A percentile compares a stretch with the other conserved stretches of the same genome.
Conservation (phyloP, 2,329 filamentous ascomycete species). For the Botrytis galanthina region DNA sequence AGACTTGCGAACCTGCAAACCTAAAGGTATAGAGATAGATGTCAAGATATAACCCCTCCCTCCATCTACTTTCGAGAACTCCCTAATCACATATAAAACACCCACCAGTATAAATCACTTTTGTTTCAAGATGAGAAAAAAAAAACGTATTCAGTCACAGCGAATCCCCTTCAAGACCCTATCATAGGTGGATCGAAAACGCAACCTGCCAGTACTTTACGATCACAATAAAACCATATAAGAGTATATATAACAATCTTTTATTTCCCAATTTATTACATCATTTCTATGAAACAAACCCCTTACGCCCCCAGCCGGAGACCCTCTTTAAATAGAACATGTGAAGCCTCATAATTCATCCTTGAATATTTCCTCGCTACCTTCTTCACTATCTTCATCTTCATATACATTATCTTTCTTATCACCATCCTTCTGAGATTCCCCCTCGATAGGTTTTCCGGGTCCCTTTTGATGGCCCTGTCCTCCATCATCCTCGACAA, state of each 20-base stretch:
- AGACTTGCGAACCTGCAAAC: too few relatives aligned
- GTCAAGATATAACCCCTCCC: too few relatives aligned
- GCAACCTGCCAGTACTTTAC: not conserved
- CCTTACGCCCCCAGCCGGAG: not conserved
- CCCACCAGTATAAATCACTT: too few relatives aligned
- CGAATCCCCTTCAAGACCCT: too few relatives aligned
- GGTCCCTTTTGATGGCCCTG: slow-evolving; percentile 44
- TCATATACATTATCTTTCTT: slow-evolving; percentile 31
- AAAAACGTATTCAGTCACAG: too few relatives aligned
- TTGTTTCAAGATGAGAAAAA: not conserved
- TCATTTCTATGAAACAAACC: not conserved
- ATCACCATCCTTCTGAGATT: not conserved
- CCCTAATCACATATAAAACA: too few relatives aligned
- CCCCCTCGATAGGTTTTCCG: slow-evolving; percentile 36
- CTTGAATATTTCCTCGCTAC: slow-evolving; percentile 53
- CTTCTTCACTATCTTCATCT: slow-evolving; percentile 43
- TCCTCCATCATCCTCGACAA: slow-evolving; percentile 60
- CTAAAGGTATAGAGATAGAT: too few relatives aligned
- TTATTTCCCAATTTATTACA: not conserved
- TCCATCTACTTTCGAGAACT: too few relatives aligned
- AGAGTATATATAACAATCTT: not conserved
- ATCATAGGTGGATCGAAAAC: too few relatives aligned
- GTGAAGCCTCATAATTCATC: slow-evolving; percentile 47
- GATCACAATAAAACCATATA: not conserved
- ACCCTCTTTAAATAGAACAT: not conserved